A percentile compares a stretch with the other conserved stretches of the same genome.
Evolutionary conservation across 2,329 filamentous ascomycete species (phyloP).

Genomic region (Penicillium rolfsii): DNA sequence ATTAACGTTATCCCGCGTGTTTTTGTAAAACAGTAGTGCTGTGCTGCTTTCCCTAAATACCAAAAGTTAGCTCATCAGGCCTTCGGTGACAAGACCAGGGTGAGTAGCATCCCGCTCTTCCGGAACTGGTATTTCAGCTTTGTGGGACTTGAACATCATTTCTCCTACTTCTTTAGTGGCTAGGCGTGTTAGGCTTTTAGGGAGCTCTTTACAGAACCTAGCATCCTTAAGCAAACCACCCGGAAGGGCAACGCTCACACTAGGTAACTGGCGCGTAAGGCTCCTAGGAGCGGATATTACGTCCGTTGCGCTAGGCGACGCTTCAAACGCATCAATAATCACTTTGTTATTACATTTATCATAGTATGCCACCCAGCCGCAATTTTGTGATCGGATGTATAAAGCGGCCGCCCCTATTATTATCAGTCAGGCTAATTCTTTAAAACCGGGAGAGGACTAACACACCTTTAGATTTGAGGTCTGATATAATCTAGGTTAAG

Average conservation of each 20-base stretch:
- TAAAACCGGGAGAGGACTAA: constrained; percentile 1
- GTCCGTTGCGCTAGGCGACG: constrained; percentile 42
- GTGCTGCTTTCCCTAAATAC: constrained; percentile 41
- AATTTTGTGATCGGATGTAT: constrained; percentile 51
- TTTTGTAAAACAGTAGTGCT: constrained; percentile 48
- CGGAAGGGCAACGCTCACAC: constrained; percentile 39
- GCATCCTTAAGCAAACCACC: constrained; percentile 25
- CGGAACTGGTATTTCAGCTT: constrained; percentile 35
- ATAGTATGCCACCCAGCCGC: constrained; percentile 45
- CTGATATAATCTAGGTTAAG: neutral
- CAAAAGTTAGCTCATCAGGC: constrained; percentile 50
- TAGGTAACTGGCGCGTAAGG: constrained; percentile 51
- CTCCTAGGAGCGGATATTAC: constrained; percentile 44
- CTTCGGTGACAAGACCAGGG: constrained; percentile 56
- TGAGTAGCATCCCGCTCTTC: constrained; percentile 54
- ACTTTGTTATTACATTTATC: constrained; percentile 15
- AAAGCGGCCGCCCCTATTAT: constrained; percentile 38
- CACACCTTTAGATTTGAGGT: constrained; percentile 3
- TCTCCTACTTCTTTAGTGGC: constrained; percentile 34
- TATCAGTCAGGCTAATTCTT: constrained; percentile 1
- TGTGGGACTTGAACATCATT: constrained; percentile 40
- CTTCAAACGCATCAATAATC: constrained; percentile 52
- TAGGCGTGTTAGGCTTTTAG: constrained; percentile 38
- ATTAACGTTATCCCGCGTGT: constrained; percentile 57
- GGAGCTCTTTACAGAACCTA: constrained; percentile 33